These are phyloP conservation scores for Cephalotrichum gorgonifer DNA, from an alignment of 2,329 filamentous ascomycete genomes.

Conservation along the genomic window DNA sequence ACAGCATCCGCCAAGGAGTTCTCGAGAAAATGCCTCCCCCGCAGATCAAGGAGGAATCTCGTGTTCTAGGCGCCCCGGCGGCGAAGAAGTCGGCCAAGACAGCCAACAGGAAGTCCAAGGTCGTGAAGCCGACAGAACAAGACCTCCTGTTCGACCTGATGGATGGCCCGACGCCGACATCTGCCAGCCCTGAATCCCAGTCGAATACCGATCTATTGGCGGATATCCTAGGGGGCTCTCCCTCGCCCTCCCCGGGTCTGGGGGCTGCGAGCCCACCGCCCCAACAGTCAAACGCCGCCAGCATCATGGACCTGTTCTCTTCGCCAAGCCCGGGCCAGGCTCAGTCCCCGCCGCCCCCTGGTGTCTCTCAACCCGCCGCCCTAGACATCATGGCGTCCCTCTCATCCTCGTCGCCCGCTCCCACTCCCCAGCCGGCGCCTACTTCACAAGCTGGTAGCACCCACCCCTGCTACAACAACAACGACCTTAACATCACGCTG, in stretches of 20 bases:
- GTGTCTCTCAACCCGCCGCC: constrained; percentile 26
- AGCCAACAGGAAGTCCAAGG: constrained; percentile 64
- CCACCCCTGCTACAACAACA: constrained; percentile 74
- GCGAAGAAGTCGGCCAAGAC: constrained; percentile 55
- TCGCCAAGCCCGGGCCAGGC: constrained; percentile 27
- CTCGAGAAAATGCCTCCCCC: constrained; percentile 96
- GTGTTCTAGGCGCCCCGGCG: constrained; percentile 74
- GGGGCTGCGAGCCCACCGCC: constrained; percentile 36
- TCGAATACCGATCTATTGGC: constrained; percentile 82
- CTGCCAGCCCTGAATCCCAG: constrained; percentile 33
- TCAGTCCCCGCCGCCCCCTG: constrained; percentile 16
- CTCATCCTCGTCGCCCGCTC: constrained; percentile 30
- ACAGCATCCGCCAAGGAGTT: constrained; percentile 78
- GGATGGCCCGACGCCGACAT: constrained; percentile 53
- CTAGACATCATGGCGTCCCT: constrained; percentile 35
- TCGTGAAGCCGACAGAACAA: constrained; percentile 76
- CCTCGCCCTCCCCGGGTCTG: constrained; percentile 18
- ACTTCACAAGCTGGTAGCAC: constrained; percentile 15
- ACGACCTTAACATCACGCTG: constrained; percentile 71
- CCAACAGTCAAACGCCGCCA: constrained; percentile 46
- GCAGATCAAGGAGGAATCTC: constrained; percentile 90
- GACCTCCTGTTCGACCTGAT: constrained; percentile 89
- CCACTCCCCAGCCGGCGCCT: constrained; percentile 14
- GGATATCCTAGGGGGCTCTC: constrained; percentile 69
- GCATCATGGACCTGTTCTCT: constrained; percentile 87